phyloP scores from a whole-genome alignment of 164 flowering plant genomes.

The Nymphaea thermarum region DNA sequence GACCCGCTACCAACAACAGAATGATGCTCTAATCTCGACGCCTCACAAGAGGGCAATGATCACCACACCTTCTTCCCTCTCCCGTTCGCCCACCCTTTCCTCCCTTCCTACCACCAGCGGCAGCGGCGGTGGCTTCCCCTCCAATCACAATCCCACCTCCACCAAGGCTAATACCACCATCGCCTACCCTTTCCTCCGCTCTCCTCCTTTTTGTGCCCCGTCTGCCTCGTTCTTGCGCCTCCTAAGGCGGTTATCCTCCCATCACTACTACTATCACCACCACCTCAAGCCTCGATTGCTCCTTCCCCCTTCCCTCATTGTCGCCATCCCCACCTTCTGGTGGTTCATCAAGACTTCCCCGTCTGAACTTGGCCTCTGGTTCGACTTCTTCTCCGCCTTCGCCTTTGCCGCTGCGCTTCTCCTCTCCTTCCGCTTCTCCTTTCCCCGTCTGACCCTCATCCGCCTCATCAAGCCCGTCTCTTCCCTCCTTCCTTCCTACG shows the following conservation, averaged over 20 bases:
- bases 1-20: conserved; percentile 4
- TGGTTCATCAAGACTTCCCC: conserved; percentile 12
- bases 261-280: background rate
- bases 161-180: background rate
- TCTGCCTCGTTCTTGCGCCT: background rate
- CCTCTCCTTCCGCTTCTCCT: conserved; percentile 33
- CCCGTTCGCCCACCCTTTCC: conserved; percentile 16
- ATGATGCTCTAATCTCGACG: background rate
- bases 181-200: background rate
- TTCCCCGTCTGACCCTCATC: conserved; percentile 42
- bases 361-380: conserved; percentile 27
- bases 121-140: too few species aligned
- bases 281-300: background rate
- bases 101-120: conserved; percentile 2
- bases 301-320: background rate
- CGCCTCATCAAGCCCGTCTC: conserved; percentile 11
- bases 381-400: conserved; percentile 37
- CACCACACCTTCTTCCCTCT: conserved; percentile 19
- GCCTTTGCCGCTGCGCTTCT: conserved; percentile 40
- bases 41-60: conserved; percentile 35
- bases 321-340: conserved; percentile 1
- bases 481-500: conserved; percentile 15
- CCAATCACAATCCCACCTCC: background rate
- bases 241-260: background rate
- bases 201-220: background rate